Conservation (phyloP, 176 grass and related monocot genomes). For the Oryza longistaminata region DNA sequence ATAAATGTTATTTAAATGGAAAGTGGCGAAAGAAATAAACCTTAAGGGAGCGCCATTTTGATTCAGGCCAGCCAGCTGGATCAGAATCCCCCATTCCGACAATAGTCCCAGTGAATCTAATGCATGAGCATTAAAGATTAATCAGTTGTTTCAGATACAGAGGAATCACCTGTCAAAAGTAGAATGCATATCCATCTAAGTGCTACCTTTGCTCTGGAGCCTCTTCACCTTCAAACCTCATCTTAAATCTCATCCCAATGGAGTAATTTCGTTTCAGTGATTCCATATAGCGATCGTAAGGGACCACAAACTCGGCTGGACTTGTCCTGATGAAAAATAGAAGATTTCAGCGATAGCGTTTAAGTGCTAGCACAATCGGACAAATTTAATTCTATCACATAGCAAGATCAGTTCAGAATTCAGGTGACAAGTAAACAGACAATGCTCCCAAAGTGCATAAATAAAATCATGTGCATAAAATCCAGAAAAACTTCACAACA, state of each 20-base stretch:
- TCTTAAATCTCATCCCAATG: conserved; percentile 98
- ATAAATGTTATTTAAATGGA: not conserved
- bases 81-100: conserved; percentile 71
- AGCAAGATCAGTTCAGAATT: conserved; percentile 19
- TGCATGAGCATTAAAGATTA: not conserved
- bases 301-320: conserved; percentile 86
- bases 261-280: conserved; percentile 71
- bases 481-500: conserved; percentile 11
- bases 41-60: conserved; percentile 92
- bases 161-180: conserved; percentile 3
- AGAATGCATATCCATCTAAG: conserved; percentile 32
- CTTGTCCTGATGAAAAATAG: conserved; percentile 65
- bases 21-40: conserved; percentile 26
- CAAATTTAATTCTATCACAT: not conserved
- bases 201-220: conserved; percentile 81
- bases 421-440: not conserved
- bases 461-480: not conserved
- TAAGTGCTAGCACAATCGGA: not conserved
- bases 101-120: conserved; percentile 94
- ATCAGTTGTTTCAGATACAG: not conserved
- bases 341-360: conserved; percentile 21
- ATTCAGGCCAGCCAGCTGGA: conserved; percentile 71
- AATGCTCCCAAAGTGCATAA: not conserved
- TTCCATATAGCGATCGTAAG: conserved; percentile 72
- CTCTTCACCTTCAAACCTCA: conserved; percentile 99